Percentiles rank a stretch among this genome's conserved stretches.
These are phyloP conservation scores for Solanum appendiculatum DNA, from an alignment of 257 asterid genomes.

Conservation along the genomic window DNA sequence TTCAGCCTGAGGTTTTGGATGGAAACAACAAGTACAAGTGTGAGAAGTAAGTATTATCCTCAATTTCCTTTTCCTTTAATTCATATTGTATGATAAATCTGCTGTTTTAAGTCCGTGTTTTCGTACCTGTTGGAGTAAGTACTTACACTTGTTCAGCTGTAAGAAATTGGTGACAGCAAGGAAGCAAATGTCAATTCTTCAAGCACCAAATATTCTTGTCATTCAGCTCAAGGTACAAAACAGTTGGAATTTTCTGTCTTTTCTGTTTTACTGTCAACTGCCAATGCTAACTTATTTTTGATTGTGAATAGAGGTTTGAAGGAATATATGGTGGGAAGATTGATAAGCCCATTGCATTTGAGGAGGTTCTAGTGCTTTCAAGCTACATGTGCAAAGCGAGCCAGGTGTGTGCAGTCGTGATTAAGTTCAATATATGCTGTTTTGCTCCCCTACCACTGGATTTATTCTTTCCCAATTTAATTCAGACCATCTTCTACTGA, in stretches of 20 bases:
- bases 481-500: background rate
- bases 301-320: constrained; percentile 68
- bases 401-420: constrained; percentile 40
- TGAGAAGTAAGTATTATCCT: constrained; percentile 52
- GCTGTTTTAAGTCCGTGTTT: background rate
- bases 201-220: constrained; percentile 96
- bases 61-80: background rate
- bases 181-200: constrained; percentile 88
- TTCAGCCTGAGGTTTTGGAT: constrained; percentile 88
- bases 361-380: constrained; percentile 68
- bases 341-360: constrained; percentile 74
- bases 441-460: background rate
- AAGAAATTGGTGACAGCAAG: constrained; percentile 92
- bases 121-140: background rate
- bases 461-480: background rate
- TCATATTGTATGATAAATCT: background rate
- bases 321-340: constrained; percentile 82
- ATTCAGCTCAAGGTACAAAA: constrained; percentile 80
- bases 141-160: constrained; percentile 61
- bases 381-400: constrained; percentile 80
- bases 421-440: background rate
- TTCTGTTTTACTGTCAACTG: background rate
- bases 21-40: constrained; percentile 93
- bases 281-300: background rate
- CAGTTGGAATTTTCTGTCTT: background rate